Base-by-base conservation (phyloP, 2,329 filamentous ascomycete genomes). In the Biscogniauxia marginata region DNA sequence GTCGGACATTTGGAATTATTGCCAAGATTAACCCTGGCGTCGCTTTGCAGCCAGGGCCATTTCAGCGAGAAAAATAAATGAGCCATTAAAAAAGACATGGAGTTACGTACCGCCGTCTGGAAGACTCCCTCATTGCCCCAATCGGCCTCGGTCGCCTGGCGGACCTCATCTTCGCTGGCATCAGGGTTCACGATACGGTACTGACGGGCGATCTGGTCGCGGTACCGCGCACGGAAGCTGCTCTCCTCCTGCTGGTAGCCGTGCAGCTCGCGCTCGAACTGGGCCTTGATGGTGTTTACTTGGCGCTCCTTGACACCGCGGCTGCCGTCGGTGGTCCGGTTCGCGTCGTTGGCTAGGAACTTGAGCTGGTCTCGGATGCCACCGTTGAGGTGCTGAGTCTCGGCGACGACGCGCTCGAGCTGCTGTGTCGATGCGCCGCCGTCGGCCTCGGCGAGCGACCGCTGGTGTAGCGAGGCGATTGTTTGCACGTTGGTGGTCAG, bases 101-200 rank as follows among this genome's bases (percentile, higher is more conserved):
- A 52, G 80, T 85, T 73, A 67, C 66, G 30, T 81, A 93, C 90
- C 57, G 90, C 90, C 55, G 86, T 88, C 74, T 92, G 88, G 77
- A 93, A 95, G 54, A 95, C 86, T 67, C 89, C 88, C 75, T 93
- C 87, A 57, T 89, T 84, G 53, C 87, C 85, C 87, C 89, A 90
- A 70, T 92, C 86, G 53, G 84, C 79, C 64, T 90, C 80, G 21
- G 85, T 78, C 3, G 89, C 89, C 70, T 90, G 78, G 49, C 81
- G 77, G 2, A 93, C 86, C 73, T 93, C 88, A 1, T 82, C 77
- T 57, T 92, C 88, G 49, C 82, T 83, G n/a, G 90, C 90, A 46
- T 91, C 86, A 51, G 90, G 90, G 71, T 92, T 91, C 63, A 91
- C 89, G 69, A 93, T 92, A 55, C 85, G 81, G 74, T 90, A 93